These are phyloP conservation scores for Zygoascus biomembranicola DNA, from an alignment of 805 yeast species.

Conservation along the genomic window DNA sequence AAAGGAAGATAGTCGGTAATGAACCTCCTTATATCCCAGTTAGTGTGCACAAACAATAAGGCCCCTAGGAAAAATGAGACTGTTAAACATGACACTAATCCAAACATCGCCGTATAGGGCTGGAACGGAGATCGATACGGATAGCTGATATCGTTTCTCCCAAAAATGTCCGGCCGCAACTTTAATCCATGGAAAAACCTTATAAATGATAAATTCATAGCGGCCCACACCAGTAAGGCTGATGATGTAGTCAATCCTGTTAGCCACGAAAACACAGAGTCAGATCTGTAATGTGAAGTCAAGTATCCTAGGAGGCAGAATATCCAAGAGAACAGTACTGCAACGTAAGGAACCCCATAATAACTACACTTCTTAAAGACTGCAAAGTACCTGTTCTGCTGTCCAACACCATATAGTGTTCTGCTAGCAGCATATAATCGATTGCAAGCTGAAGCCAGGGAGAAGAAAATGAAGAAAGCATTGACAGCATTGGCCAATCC, in stretches of 20 bases:
- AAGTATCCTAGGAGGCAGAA: constrained; percentile 56
- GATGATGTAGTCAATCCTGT: constrained; percentile 64
- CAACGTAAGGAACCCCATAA: constrained; percentile 63
- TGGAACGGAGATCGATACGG: constrained; percentile 66
- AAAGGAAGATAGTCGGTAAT: constrained; percentile 59
- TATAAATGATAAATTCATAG: constrained; percentile 56
- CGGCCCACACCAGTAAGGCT: constrained; percentile 72
- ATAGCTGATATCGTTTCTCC: constrained; percentile 52
- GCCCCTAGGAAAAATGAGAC: constrained; percentile 54
- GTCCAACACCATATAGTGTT: constrained; percentile 42
- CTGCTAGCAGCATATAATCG: constrained; percentile 56
- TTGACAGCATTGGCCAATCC: constrained; percentile 43
- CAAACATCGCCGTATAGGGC: constrained; percentile 59
- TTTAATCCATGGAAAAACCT: constrained; percentile 57
- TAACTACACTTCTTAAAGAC: constrained; percentile 51
- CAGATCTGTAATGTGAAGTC: constrained; percentile 49
- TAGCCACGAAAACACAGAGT: constrained; percentile 56
- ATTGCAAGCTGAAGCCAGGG: constrained; percentile 48
- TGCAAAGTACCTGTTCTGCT: constrained; percentile 53
- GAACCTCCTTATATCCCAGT: constrained; percentile 54
- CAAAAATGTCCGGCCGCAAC: constrained; percentile 54
- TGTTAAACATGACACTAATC: constrained; percentile 44
- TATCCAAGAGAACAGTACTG: constrained; percentile 55
- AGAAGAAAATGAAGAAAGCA: constrained; percentile 46
- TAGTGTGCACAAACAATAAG: constrained; percentile 46